A percentile compares a stretch with the other conserved stretches of the same genome.
phyloP scores from a whole-genome alignment of 345 rosid species.

The Rhodamnia argentea region DNA sequence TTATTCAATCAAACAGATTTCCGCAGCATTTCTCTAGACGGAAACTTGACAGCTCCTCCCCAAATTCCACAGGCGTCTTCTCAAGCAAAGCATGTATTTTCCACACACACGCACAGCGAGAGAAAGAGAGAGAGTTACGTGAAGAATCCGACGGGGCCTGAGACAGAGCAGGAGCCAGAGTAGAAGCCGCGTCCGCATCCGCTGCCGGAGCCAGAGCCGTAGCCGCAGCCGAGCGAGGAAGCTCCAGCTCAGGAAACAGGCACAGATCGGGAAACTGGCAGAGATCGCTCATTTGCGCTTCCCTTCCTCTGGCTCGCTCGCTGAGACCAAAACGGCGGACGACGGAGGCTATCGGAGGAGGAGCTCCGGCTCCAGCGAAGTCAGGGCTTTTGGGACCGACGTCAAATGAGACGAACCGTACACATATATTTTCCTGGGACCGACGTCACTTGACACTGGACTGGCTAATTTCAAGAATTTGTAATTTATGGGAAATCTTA shows the following conservation, averaged over 20 bases:
- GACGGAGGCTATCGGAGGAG: not conserved
- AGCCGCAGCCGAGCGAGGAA: not conserved
- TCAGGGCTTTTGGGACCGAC: not conserved
- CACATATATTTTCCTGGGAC: not conserved
- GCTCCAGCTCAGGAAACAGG: not conserved
- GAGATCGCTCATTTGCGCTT: not conserved
- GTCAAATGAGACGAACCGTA: not conserved
- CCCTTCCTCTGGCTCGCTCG: not conserved
- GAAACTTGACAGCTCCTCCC: not conserved
- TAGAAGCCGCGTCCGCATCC: too few relatives aligned
- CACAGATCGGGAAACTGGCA: not conserved
- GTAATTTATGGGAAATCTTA: accelerated
- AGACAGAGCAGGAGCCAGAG: too few relatives aligned
- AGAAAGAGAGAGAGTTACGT: not conserved
- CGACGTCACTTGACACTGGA: not conserved
- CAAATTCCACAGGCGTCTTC: not conserved
- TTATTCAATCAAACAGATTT: not conserved
- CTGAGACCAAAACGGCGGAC: not conserved
- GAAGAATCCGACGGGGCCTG: not conserved
- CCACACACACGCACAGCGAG: too few relatives aligned
- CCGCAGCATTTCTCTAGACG: not conserved
- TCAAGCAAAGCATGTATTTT: not conserved
- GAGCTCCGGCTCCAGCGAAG: not conserved
- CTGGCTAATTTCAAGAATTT: not conserved
- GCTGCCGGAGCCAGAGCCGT: not conserved